These are phyloP conservation scores for Skeletonema costatum DNA, from an alignment of 108 stramenopile species.

Conservation along the genomic window DNA sequence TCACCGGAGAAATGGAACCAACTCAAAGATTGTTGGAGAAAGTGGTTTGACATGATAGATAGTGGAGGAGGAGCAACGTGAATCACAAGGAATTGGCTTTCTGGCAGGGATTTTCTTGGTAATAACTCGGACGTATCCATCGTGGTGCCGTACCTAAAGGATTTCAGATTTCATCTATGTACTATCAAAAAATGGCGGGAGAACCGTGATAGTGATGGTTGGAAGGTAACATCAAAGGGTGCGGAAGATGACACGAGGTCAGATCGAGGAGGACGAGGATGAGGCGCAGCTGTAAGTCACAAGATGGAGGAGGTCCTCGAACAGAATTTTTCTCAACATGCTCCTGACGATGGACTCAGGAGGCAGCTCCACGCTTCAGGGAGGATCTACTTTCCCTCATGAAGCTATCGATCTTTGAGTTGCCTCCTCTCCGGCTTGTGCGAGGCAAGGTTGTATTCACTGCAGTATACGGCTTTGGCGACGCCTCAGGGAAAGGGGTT, in stretches of 20 bases:
- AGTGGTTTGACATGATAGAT: conserved; percentile 6
- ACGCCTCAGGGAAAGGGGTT: conserved; percentile 50
- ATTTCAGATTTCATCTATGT: too few species aligned
- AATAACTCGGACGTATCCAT: conserved; percentile 42
- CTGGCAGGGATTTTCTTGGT: conserved; percentile 47
- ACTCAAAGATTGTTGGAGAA: not conserved
- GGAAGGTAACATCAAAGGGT: too few species aligned
- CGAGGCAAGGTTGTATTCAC: not conserved
- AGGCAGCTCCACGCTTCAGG: conserved; percentile 15
- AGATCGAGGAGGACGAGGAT: not conserved
- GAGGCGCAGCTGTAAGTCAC: not conserved
- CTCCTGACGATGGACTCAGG: conserved; percentile 14
- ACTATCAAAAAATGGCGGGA: conserved; percentile 43
- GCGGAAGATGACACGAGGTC: too few species aligned
- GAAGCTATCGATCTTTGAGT: not conserved
- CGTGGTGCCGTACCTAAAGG: conserved; percentile 55
- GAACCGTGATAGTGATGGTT: conserved; percentile 42
- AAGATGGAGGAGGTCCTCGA: not conserved
- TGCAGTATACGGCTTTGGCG: conserved; percentile 50
- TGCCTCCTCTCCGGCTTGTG: conserved; percentile 20
- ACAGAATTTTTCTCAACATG: not conserved
- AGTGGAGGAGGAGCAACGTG: not conserved
- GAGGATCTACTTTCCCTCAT: conserved; percentile 28
- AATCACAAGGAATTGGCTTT: conserved; percentile 25
- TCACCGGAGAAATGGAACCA: conserved; percentile 47